Conservation (phyloP, 2,329 filamentous ascomycete genomes). For the Achaetomium macrosporum region DNA sequence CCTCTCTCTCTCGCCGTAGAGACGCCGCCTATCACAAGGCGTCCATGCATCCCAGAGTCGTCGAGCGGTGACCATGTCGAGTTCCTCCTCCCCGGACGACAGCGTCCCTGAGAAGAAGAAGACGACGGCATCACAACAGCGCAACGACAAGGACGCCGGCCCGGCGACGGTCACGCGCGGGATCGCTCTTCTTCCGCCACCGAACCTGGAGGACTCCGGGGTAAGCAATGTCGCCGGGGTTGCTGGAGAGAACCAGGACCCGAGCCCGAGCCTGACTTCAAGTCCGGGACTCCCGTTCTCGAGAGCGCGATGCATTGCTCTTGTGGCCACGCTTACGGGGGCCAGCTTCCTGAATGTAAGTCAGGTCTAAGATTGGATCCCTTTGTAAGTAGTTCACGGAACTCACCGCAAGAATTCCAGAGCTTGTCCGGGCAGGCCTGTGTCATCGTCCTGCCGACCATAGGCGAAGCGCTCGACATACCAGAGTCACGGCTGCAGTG, state of each 20-base stretch:
- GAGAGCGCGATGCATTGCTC: conserved; percentile 46
- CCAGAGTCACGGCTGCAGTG: conserved; percentile 57
- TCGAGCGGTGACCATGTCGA: background rate
- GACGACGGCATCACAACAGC: background rate
- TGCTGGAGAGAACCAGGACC: background rate
- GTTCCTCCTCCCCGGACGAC: too few relatives aligned
- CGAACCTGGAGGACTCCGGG: conserved; percentile 16
- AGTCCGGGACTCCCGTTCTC: conserved; percentile 30
- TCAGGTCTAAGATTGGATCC: background rate
- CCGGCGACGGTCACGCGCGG: too few relatives aligned
- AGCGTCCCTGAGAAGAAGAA: too few relatives aligned
- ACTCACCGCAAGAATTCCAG: conserved; percentile 29
- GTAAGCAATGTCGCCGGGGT: conserved; percentile 15
- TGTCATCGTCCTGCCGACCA: conserved; percentile 58
- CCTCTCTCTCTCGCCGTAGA: background rate
- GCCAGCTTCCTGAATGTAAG: conserved; percentile 51
- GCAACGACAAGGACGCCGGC: too few relatives aligned
- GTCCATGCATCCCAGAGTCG: background rate
- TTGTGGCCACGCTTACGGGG: conserved; percentile 50
- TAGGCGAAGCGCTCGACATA: conserved; percentile 50
- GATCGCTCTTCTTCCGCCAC: background rate
- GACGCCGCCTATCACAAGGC: background rate
- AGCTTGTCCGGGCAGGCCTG: conserved; percentile 53
- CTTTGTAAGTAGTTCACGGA: background rate
- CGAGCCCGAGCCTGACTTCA: background rate